phyloP scores from a whole-genome alignment of 495 filamentous ascomycete species.

The Pseudomonodictys pantanalensis region DNA sequence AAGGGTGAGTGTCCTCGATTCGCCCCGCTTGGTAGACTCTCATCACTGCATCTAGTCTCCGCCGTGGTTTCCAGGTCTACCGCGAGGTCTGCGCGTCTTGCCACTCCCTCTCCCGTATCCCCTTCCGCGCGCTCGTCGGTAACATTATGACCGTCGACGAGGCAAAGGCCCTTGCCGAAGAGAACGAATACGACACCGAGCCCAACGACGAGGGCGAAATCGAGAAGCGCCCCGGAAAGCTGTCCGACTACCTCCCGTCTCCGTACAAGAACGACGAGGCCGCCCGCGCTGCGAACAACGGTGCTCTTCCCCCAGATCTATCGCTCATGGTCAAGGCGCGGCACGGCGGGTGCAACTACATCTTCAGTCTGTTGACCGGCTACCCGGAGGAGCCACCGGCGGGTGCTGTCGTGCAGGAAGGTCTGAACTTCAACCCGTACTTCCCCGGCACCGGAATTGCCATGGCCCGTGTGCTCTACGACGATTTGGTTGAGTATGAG shows the following conservation, averaged over 20 bases:
- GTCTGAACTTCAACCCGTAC: constrained; percentile 99
- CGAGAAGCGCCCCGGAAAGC: constrained; percentile 95
- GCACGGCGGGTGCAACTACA: constrained; percentile 97
- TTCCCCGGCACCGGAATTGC: constrained; percentile 99
- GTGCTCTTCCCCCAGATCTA: constrained; percentile 95
- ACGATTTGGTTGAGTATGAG: constrained; percentile 97
- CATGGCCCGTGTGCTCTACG: constrained; percentile 97
- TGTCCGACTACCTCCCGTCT: constrained; percentile 90
- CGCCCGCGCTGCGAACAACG: constrained; percentile 95
- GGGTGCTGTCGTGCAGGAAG: constrained; percentile 72
- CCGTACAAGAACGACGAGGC: constrained; percentile 99
- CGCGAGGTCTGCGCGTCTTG: constrained; percentile 96
- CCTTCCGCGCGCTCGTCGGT: constrained; percentile 91
- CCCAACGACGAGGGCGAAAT: constrained; percentile 98
- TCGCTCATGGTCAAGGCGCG: constrained; percentile 96
- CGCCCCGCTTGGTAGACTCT: constrained; percentile 19
- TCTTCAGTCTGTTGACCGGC: constrained; percentile 95
- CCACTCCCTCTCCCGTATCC: constrained; percentile 92
- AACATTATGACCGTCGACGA: constrained; percentile 92
- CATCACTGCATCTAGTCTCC: constrained; percentile 61
- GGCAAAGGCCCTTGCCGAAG: constrained; percentile 93
- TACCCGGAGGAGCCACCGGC: constrained; percentile 96
- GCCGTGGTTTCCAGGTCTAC: constrained; percentile 99
- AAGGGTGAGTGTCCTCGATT: constrained; percentile 64
- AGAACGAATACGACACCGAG: constrained; percentile 97